Evolutionary conservation across 805 yeast genomes (phyloP).

Genomic region (Starmerella potacharoeniae): DNA sequence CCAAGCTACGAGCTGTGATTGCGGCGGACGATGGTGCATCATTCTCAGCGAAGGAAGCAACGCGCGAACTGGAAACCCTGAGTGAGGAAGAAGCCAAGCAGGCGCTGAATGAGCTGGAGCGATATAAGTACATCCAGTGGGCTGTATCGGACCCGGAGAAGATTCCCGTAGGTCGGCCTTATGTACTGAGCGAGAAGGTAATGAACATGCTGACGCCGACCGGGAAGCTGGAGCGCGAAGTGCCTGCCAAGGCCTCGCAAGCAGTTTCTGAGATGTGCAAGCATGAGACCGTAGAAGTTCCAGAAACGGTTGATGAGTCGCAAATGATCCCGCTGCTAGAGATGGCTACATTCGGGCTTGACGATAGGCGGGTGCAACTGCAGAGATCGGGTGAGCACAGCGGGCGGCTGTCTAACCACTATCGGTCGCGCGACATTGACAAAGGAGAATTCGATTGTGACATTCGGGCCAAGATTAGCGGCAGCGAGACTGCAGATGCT

Average conservation of each 20-base stretch:
- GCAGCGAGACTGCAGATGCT: background rate
- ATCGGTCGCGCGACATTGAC: constrained; percentile 66
- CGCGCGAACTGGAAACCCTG: constrained; percentile 35
- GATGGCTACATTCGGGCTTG: constrained; percentile 22
- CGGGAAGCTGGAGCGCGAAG: constrained; percentile 29
- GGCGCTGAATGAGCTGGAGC: constrained; percentile 41
- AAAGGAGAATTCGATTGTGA: constrained; percentile 11
- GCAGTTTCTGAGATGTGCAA: constrained; percentile 38
- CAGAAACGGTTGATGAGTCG: constrained; percentile 46
- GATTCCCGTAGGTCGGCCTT: constrained; percentile 38
- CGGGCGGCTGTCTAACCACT: constrained; percentile 25
- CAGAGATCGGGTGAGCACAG: constrained; percentile 13
- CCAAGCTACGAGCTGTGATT: constrained; percentile 37
- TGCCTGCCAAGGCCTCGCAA: constrained; percentile 36
- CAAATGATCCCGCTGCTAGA: constrained; percentile 54
- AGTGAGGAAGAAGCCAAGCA: constrained; percentile 39
- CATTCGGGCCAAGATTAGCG: background rate
- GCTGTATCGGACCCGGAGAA: constrained; percentile 26
- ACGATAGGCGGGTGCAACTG: background rate
- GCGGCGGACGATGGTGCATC: constrained; percentile 42
- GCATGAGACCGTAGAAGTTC: constrained; percentile 33
- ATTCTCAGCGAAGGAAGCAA: constrained; percentile 36
- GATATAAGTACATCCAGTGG: constrained; percentile 34
- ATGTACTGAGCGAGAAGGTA: constrained; percentile 46
- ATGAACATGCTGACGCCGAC: constrained; percentile 30